Base-by-base conservation (phyloP, 139 green algal species). In the Axilococcus clingmanii region DNA sequence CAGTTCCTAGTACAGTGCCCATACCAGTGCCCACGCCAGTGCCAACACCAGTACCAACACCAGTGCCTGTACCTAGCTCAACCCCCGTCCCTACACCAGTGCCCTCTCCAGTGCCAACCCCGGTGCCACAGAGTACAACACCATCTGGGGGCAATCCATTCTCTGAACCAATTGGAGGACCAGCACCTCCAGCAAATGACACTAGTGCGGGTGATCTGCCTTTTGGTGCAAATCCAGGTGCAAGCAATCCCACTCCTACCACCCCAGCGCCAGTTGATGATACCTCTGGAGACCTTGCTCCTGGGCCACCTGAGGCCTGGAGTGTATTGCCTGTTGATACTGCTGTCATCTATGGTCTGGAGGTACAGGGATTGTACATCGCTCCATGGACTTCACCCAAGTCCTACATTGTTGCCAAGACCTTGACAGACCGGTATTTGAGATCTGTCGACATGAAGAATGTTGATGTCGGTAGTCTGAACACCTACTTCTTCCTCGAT, bases 351-450 rank as follows among this genome's bases (percentile, higher is more conserved):
- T 57, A 44, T 57, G 49, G 49, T 14, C 20, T 57, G 36, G 36
- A 32, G 14, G 3, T 57, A 9, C 14, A 6, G 14, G 49, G 49
- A 16, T 30, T 30, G 19, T 44, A n/a, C 7, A 29, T 57, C 16
- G 49, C 24, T 3, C 49, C 49, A 24, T 57, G 49, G 49, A 57
- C 49, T n/a, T 44, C 42, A 23, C 16, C 49, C 11, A 57, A 57
- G n/a, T 57, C 49, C 2, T 57, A 30, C 30, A 22, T 44, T n/a
- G 48, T 57, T 35, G 28, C 28, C 28, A 41, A 44, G 17, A 22
- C 19, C 19, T 30, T 57, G 5, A 17, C 22, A 11, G 49, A 57
- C 19, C 34, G 16, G 7, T 41, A 38, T 33, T 19, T 57, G 17
- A 15, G 14, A 24, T 57, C 49, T 20, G 32, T 31, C 8, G 14